Evolutionary conservation across 441 rosid genomes (phyloP).

Genomic region (Croton laevigatus): DNA sequence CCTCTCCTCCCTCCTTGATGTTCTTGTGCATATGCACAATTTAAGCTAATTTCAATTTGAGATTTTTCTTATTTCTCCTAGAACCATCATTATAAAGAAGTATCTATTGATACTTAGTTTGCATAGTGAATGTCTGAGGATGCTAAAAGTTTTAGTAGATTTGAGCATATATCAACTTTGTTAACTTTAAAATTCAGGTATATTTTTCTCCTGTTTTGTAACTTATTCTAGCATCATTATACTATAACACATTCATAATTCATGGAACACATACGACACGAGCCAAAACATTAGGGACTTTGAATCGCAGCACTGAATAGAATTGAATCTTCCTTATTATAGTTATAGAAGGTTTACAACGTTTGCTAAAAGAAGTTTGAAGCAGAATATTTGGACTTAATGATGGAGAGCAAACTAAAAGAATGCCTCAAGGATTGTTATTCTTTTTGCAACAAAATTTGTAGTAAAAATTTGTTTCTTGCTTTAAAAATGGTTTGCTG

Average conservation of each 20-base stretch:
- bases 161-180: neutral
- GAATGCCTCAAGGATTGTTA: neutral
- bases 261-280: neutral
- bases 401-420: neutral
- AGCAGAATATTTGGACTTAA: neutral
- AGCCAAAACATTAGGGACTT: neutral
- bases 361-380: neutral
- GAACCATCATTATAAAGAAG: neutral
- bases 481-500: no score
- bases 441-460: neutral
- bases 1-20: neutral
- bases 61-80: neutral
- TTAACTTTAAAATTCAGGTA: neutral
- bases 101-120: neutral
- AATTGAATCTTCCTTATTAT: neutral
- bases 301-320: neutral
- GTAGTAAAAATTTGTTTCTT: neutral
- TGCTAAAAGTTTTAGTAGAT: neutral
- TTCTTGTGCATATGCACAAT: neutral
- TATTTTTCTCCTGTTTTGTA: neutral
- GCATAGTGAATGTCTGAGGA: neutral
- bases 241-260: neutral
- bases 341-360: neutral
- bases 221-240: neutral
- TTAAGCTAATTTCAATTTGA: neutral